Evolutionary conservation across 1,139 yeast genomes (phyloP).

Genomic region (Yamadazyma sp.): DNA sequence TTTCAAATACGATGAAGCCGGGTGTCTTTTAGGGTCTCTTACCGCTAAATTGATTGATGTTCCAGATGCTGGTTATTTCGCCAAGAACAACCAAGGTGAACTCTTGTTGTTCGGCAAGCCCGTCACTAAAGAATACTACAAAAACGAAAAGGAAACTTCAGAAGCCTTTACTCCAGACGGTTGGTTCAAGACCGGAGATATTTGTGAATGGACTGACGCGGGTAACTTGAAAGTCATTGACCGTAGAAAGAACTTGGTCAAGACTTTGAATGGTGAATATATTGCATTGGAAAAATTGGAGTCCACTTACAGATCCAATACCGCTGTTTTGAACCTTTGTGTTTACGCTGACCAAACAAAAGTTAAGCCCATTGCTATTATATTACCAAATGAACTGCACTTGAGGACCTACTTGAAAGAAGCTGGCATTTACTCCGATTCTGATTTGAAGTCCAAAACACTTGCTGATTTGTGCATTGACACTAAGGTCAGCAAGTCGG

Average conservation of each 20-base stretch:
- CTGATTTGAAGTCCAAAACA: constrained; percentile 52
- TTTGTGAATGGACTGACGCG: constrained; percentile 84
- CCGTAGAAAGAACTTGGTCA: constrained; percentile 93
- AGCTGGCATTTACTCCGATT: constrained; percentile 46
- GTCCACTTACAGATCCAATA: constrained; percentile 79
- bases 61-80: constrained; percentile 87
- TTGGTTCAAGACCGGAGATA: constrained; percentile 97
- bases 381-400: constrained; percentile 75
- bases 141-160: constrained; percentile 78
- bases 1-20: constrained; percentile 75
- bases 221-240: constrained; percentile 87
- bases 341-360: constrained; percentile 86
- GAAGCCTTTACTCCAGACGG: constrained; percentile 80
- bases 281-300: constrained; percentile 95
- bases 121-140: constrained; percentile 75
- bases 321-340: constrained; percentile 76
- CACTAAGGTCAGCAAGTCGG: constrained; percentile 53
- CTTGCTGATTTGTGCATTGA: constrained; percentile 51
- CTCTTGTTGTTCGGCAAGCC: constrained; percentile 74
- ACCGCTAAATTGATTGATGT: constrained; percentile 91
- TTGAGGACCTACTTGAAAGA: constrained; percentile 58
- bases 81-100: constrained; percentile 93
- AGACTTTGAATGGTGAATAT: constrained; percentile 96
- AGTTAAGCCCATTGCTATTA: constrained; percentile 90
- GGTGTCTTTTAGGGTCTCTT: constrained; percentile 78